phyloP scores from a whole-genome alignment of 371 early-diverging fungal genomes.

The Mucor circinelloides region DNA sequence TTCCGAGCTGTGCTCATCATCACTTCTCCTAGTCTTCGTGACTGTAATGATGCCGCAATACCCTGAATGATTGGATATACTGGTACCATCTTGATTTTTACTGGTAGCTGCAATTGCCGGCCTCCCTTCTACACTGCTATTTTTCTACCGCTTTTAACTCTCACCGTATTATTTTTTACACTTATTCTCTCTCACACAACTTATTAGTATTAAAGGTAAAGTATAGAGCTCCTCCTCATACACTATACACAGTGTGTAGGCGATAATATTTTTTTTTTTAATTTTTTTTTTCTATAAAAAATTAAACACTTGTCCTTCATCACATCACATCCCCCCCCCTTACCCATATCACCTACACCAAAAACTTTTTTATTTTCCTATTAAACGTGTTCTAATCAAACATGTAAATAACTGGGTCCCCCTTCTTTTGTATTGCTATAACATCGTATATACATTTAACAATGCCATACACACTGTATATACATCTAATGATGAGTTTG shows the following conservation, averaged over 20 bases:
- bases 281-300: background rate
- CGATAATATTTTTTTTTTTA: slow-evolving; percentile 2
- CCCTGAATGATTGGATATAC: background rate
- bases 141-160: slow-evolving; percentile 1
- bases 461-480: background rate
- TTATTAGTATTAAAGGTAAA: slow-evolving; percentile 1
- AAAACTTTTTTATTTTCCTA: background rate
- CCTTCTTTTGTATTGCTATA: background rate
- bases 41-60: background rate
- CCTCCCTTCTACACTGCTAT: slow-evolving; percentile 4
- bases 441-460: background rate
- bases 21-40: background rate
- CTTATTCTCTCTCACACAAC: background rate
- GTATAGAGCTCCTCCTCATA: background rate
- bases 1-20: background rate
- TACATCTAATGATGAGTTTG: slow-evolving; percentile 1
- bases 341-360: background rate
- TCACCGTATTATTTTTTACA: slow-evolving; percentile 7
- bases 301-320: background rate
- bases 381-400: background rate
- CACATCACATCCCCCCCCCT: background rate
- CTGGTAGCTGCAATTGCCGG: background rate
- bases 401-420: background rate
- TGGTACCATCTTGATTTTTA: background rate
- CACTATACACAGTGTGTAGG: slow-evolving; percentile 1